Percentiles rank a stretch among this genome's conserved stretches.
Evolutionary conservation across 768 basidiomycete species (phyloP).

Genomic region (Phaeotremella fagi): DNA sequence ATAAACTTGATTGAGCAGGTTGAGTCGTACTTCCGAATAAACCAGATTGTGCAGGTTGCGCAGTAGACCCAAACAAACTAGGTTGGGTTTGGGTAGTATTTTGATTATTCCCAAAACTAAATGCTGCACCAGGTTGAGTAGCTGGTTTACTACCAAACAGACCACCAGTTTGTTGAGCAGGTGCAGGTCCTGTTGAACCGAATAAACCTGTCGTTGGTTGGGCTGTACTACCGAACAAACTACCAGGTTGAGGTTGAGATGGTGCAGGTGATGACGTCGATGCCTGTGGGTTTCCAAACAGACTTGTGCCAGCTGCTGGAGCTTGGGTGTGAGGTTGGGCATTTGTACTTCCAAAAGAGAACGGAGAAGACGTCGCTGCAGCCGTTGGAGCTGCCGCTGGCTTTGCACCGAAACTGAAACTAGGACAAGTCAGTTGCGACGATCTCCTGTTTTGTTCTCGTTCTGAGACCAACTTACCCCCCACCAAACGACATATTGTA

Average conservation of each 20-base stretch:
- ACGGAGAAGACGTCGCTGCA: constrained; percentile 16
- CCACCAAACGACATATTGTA: constrained; percentile 20
- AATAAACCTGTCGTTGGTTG: no score
- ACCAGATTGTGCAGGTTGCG: constrained; percentile 6
- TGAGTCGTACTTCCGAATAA: constrained; percentile 2
- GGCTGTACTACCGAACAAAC: constrained; percentile 8
- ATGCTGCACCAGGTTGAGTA: neutral
- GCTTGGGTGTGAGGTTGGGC: constrained; percentile 13
- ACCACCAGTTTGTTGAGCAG: constrained; percentile 2
- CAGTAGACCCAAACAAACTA: no score
- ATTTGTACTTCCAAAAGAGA: constrained; percentile 23
- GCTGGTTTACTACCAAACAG: constrained; percentile 16
- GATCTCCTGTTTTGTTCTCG: neutral
- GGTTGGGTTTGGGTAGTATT: no score
- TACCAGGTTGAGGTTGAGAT: neutral
- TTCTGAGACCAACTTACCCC: constrained; percentile 4
- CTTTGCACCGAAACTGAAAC: constrained; percentile 28
- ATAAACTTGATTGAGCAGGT: constrained; percentile 9
- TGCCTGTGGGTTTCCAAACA: constrained; percentile 26
- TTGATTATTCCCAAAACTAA: no score
- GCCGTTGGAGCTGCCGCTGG: constrained; percentile 1
- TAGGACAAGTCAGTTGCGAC: constrained; percentile 1
- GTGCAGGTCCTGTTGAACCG: neutral
- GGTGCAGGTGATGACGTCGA: constrained; percentile 21
- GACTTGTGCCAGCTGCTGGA: neutral